A percentile compares a stretch with the other conserved stretches of the same genome.
phyloP scores from a whole-genome alignment of 306 rosid species.

The Delonix regia region DNA sequence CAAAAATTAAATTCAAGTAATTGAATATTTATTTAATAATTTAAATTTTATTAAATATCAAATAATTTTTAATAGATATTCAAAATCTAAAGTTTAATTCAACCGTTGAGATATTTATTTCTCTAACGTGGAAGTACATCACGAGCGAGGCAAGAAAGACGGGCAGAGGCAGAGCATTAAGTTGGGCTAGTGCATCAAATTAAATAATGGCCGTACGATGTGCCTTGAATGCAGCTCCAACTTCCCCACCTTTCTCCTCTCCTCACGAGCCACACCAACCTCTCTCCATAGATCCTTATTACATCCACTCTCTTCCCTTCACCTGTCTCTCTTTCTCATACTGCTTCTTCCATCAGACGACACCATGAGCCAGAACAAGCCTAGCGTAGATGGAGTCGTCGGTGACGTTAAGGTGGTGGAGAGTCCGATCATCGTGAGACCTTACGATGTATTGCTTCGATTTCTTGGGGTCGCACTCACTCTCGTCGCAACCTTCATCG shows the following conservation, averaged over 20 bases:
- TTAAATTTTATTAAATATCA: too few relatives aligned
- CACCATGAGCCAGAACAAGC: not conserved
- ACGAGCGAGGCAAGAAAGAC: not conserved
- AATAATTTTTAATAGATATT: too few relatives aligned
- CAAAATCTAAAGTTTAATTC: too few relatives aligned
- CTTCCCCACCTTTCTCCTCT: constrained; percentile 49
- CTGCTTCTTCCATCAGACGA: not conserved
- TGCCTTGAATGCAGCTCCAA: constrained; percentile 52
- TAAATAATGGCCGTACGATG: constrained; percentile 34
- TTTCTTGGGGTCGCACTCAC: constrained; percentile 48
- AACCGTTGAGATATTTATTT: too few relatives aligned
- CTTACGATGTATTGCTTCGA: constrained; percentile 42
- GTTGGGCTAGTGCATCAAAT: constrained; percentile 13
- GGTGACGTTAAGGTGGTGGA: not conserved
- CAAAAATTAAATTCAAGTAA: too few relatives aligned
- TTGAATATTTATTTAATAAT: too few relatives aligned
- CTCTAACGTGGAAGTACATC: not conserved
- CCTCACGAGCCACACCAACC: not conserved
- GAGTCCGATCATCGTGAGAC: not conserved
- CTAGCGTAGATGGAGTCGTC: not conserved
- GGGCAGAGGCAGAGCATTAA: not conserved
- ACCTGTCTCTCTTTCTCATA: not conserved
- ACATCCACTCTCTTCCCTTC: not conserved
- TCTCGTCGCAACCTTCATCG: constrained; percentile 50
- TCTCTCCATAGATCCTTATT: not conserved